Conservation (phyloP, 352 stramenopile species). For the Globisporangium splendens region DNA sequence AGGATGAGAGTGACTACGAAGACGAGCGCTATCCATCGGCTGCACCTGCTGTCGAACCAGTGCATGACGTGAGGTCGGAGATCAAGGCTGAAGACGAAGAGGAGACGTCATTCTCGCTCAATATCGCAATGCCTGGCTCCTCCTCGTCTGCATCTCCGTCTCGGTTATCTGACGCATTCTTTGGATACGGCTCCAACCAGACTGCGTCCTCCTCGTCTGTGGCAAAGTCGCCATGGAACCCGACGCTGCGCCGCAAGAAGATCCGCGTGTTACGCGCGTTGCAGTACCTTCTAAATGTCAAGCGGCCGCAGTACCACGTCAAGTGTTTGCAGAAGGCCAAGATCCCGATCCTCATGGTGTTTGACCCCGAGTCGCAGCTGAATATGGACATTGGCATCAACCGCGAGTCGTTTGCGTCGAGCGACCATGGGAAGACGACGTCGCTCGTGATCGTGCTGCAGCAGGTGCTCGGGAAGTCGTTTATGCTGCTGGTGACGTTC, state of each 20-base stretch:
- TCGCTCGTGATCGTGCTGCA: slow-evolving; percentile 51
- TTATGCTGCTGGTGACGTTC: slow-evolving; percentile 54
- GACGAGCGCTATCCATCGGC: slow-evolving; percentile 5
- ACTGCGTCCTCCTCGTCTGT: not conserved
- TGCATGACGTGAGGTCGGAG: not conserved
- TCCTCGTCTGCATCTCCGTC: slow-evolving; percentile 1
- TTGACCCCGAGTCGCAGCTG: slow-evolving; percentile 46
- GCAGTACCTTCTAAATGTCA: slow-evolving; percentile 42
- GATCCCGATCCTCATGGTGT: slow-evolving; percentile 72
- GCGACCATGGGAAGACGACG: slow-evolving; percentile 64
- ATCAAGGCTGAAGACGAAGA: slow-evolving; percentile 20
- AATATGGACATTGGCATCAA: slow-evolving; percentile 68
- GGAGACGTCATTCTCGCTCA: slow-evolving; percentile 60
- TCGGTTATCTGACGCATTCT: slow-evolving; percentile 8
- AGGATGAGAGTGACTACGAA: slow-evolving; percentile 12
- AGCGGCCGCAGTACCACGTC: slow-evolving; percentile 52
- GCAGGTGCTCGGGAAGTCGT: slow-evolving; percentile 33
- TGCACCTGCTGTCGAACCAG: not conserved
- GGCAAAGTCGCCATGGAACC: slow-evolving; percentile 72
- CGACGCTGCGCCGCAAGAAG: slow-evolving; percentile 53
- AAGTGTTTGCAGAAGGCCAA: slow-evolving; percentile 71
- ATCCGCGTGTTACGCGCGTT: slow-evolving; percentile 48
- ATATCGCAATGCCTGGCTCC: slow-evolving; percentile 35
- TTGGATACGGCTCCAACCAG: not conserved
- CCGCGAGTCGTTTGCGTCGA: slow-evolving; percentile 45